Percentiles rank a stretch among this genome's conserved stretches.
Conservation (phyloP, 805 yeast genomes). For the Lipomyces starkeyi region DNA sequence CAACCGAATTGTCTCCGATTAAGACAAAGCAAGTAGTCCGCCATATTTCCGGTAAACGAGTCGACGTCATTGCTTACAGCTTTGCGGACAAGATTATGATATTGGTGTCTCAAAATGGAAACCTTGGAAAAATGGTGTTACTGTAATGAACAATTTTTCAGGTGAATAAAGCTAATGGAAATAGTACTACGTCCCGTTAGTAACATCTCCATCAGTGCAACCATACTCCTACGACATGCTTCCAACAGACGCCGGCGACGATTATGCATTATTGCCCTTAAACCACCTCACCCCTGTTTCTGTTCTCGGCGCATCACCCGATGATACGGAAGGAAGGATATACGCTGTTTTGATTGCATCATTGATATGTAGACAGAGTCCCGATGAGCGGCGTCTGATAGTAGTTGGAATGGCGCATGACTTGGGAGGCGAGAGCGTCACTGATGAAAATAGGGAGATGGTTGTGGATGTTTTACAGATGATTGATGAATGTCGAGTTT, state of each 20-base stretch:
- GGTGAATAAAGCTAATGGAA: background rate
- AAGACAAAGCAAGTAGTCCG: constrained; percentile 19
- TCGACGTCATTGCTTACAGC: constrained; percentile 30
- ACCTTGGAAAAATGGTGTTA: constrained; percentile 35
- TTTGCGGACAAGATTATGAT: constrained; percentile 36
- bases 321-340: constrained; percentile 32
- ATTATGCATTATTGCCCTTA: constrained; percentile 31
- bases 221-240: constrained; percentile 23
- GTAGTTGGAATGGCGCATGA: constrained; percentile 28
- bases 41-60: constrained; percentile 20
- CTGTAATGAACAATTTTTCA: background rate
- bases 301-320: constrained; percentile 25
- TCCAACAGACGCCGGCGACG: constrained; percentile 15
- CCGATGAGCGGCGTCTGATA: constrained; percentile 32
- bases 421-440: background rate
- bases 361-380: constrained; percentile 29
- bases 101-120: constrained; percentile 26
- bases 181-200: constrained; percentile 32
- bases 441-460: constrained; percentile 1
- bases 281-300: constrained; percentile 31
- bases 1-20: constrained; percentile 10
- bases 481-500: constrained; percentile 28
- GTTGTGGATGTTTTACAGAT: constrained; percentile 29
- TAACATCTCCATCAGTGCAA: constrained; percentile 21
- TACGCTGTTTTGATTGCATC: constrained; percentile 36